A percentile compares a stretch with the other conserved stretches of the same genome.
phyloP scores from a whole-genome alignment of 2,329 filamentous ascomycete species.

The Davidsoniella eucalypti region DNA sequence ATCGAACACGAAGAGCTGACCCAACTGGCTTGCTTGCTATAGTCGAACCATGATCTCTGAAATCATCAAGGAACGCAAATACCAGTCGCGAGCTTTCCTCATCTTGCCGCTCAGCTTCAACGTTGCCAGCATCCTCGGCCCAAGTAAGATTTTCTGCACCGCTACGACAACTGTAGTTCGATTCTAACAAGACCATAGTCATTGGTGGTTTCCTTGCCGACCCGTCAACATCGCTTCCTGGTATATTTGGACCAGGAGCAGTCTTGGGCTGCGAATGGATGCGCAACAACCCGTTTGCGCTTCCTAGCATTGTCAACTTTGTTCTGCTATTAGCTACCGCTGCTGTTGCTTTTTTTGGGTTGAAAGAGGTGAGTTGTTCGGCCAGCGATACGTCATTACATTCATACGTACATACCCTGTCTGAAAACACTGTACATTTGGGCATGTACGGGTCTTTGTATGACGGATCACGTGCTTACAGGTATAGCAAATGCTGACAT shows the following conservation, averaged over 20 bases:
- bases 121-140: conserved; percentile 28
- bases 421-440: no score
- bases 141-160: conserved; percentile 20
- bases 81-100: conserved; percentile 31
- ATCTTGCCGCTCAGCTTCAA: conserved; percentile 33
- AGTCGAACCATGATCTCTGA: conserved; percentile 33
- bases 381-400: background rate
- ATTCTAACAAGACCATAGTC: conserved; percentile 18
- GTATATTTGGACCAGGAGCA: conserved; percentile 43
- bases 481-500: no score
- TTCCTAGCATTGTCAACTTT: conserved; percentile 53
- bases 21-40: background rate
- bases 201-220: conserved; percentile 54
- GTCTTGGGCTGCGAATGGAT: conserved; percentile 47
- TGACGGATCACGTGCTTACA: no score
- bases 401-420: conserved; percentile 1
- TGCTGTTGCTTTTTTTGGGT: conserved; percentile 40
- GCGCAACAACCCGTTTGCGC: conserved; percentile 47
- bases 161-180: background rate
- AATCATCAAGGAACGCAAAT: conserved; percentile 31
- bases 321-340: conserved; percentile 40
- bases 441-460: no score
- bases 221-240: conserved; percentile 43
- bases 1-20: background rate
- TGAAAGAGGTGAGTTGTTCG: conserved; percentile 41